Base-by-base conservation (phyloP, 2,329 filamentous ascomycete genomes). In the Tympanopsis confertula region DNA sequence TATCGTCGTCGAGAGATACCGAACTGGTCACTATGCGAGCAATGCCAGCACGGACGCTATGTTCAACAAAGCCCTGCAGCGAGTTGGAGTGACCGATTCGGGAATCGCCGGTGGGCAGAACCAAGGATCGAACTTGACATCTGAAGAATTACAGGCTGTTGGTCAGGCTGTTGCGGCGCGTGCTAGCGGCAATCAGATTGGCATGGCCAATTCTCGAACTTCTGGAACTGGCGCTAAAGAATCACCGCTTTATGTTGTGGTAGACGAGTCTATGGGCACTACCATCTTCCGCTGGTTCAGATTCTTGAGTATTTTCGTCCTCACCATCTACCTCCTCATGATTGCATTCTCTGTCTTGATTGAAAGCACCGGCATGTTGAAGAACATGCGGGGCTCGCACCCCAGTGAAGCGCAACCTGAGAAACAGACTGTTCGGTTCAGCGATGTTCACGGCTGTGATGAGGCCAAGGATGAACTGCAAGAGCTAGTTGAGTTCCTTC, bases 381-480 rank as follows among this genome's bases (percentile, higher is more conserved):
- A 86, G 59, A 88, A 86, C 42, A 79, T 87, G 7, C 77, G 80
- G 12, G 78, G 78, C 38, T 74, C 71, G 53, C 59, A 80, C 40
- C 79, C 78, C 48, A 85, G 83, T 42, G 87, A 98, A 61, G 87
- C 88, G 43, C 89, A 93, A 56, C 82, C 91, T 5, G 86, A 96
- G 58, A 80, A 88, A 49, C 91, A 98, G 57, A 95, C 75, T 41
- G 87, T 87, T 15, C 79, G 85, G 35, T 98, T 98, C 63, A 73
- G 71, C 41, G 91, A 98, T 55, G 91, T 98, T 5, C 91, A 98
- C 55, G 91, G 91, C 38, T 96, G 89, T 48, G 88, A 96, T 45
- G 93, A 98, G 61, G 91, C 91, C 45, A 98, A 96, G 65, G 93
- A 98, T 51, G 91, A 98, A 59, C 74, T 98, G 3, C 85, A 94